Base-by-base conservation (phyloP, 2,329 filamentous ascomycete genomes). In the Coniochaeta sp. region DNA sequence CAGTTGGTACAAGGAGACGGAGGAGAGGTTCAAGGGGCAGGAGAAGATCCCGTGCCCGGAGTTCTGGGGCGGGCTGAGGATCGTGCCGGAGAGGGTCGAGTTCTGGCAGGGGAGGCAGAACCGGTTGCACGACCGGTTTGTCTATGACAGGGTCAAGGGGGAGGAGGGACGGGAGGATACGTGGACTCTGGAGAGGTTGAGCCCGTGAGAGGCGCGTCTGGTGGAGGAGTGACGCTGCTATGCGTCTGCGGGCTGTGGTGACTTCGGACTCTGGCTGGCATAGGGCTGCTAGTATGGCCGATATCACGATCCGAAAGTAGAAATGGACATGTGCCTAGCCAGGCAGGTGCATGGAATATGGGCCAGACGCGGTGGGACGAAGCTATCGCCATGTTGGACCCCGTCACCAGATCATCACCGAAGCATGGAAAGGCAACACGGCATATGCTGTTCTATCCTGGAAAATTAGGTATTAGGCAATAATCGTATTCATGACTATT, bases 41-140 rank as follows among this genome's bases (percentile, higher is more conserved):
- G 89, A 96, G 30, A 76, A 89, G 60, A 96, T 99, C 65, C 93
- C 93, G 1, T 87, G 97, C 57, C 95, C 95, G 4, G 88, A 90
- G 10, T 97, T 96, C 72, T 99, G 95, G 95, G 95, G 95, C 32
- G 95, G 95, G 0, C 72, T 97, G 72, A 86, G 93, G 67, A 83
- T 99, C 62, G 81, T 93, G 64, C 93, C 95, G 0, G 89, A 92
- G 70, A 84, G 86, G 67, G 82, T 99, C 56, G 95, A 99, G 81
- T 99, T 99, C 73, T 99, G 95, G 86, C 93, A 97, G 79, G 95
- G 95, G 2, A 84, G 95, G 68, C 84, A 91, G 71, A 96, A 89
- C 75, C 82, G 95, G 62, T 76, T 99, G 73, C 95, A 99, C 76
- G 95, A 99, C 79, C 88, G 95, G 26, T 98, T 99, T 72, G 83